Conservation (phyloP, 129 eudicot species). For the Centaurea solstitialis region DNA sequence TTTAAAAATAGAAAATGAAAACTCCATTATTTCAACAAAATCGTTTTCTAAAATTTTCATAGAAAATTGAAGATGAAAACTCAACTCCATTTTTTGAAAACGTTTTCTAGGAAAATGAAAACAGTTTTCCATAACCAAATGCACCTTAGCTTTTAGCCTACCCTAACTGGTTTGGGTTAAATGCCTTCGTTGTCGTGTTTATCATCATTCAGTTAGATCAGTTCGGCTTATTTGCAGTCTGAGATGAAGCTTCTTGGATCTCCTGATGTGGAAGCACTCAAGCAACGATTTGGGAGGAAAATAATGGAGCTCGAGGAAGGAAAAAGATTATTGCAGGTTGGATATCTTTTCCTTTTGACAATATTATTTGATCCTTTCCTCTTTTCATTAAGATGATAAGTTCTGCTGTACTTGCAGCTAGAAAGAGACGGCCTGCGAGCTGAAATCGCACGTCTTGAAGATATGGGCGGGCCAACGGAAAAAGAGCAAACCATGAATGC, state of each 20-base stretch:
- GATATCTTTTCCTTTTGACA: background rate
- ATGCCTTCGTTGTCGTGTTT: background rate
- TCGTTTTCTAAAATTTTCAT: too few relatives aligned
- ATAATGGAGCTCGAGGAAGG: conserved; percentile 85
- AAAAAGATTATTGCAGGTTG: conserved; percentile 84
- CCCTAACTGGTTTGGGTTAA: background rate
- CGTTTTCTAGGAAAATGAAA: too few relatives aligned
- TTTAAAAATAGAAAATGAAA: too few relatives aligned
- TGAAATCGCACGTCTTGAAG: conserved; percentile 67
- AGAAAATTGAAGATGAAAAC: too few relatives aligned
- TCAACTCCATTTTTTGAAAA: too few relatives aligned
- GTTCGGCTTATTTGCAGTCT: conserved; percentile 45
- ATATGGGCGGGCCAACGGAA: conserved; percentile 61
- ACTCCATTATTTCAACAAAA: too few relatives aligned
- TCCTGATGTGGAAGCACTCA: conserved; percentile 66
- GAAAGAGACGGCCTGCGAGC: conserved; percentile 77
- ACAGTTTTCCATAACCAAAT: too few relatives aligned
- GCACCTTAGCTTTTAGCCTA: background rate
- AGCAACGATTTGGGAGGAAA: conserved; percentile 80
- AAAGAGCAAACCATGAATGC: conserved; percentile 69
- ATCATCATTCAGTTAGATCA: conserved; percentile 11
- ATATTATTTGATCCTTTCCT: background rate
- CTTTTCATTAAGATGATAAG: background rate
- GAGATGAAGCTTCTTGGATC: conserved; percentile 82
- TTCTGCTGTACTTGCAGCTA: conserved; percentile 43